phyloP scores from a whole-genome alignment of 2,329 filamentous ascomycete species.

The Teratosphaeria destructans region DNA sequence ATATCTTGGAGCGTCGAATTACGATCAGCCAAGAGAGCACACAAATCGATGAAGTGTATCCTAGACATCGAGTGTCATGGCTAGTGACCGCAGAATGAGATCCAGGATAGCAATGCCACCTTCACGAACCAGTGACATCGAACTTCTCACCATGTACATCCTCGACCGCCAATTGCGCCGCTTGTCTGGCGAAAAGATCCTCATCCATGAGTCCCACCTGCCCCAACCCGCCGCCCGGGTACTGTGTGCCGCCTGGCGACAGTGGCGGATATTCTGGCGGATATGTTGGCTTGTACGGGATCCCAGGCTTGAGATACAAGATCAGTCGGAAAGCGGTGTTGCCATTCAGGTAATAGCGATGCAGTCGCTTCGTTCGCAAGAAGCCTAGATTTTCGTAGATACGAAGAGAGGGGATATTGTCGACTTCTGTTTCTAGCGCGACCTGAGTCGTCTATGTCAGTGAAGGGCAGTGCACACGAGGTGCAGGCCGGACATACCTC shows the following conservation, averaged over 20 bases:
- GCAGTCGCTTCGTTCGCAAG: constrained; percentile 79
- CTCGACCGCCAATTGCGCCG: constrained; percentile 19
- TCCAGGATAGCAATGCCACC: neutral
- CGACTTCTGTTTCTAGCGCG: constrained; percentile 90
- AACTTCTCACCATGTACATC: constrained; percentile 14
- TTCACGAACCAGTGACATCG: constrained; percentile 1
- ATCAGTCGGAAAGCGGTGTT: constrained; percentile 88
- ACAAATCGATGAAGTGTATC: too few relatives aligned
- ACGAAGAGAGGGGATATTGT: constrained; percentile 79
- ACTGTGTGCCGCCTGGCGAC: neutral
- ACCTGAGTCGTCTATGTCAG: constrained; percentile 39
- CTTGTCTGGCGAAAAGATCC: constrained; percentile 18
- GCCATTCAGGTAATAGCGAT: constrained; percentile 92
- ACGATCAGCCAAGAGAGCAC: too few relatives aligned
- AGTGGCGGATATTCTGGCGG: constrained; percentile 18
- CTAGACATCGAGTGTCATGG: too few relatives aligned
- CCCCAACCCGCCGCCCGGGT: constrained; percentile 2
- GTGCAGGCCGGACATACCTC: constrained; percentile 43
- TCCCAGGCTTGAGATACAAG: constrained; percentile 60
- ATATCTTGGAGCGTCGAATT: too few relatives aligned
- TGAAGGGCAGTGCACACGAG: neutral
- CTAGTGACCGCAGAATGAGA: too few relatives aligned
- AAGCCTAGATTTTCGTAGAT: constrained; percentile 91
- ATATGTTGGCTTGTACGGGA: constrained; percentile 31
- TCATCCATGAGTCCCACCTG: constrained; percentile 9